These are phyloP conservation scores for Eurotiales sp. DNA, from an alignment of 2,329 filamentous ascomycete genomes.

Conservation along the genomic window DNA sequence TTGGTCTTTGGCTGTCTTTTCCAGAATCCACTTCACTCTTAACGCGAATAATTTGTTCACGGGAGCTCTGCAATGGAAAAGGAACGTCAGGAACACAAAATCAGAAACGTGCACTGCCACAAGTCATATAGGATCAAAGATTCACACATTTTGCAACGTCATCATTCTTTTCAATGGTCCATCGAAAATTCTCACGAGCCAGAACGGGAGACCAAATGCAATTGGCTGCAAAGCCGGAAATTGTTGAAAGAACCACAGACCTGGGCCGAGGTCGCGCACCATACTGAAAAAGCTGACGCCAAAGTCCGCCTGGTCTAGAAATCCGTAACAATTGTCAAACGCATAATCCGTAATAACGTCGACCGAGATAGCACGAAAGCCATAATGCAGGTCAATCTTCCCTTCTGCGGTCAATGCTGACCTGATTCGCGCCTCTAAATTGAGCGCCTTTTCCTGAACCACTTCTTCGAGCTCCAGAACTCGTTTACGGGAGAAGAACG, in stretches of 20 bases:
- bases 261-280: constrained; percentile 19
- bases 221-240: constrained; percentile 19
- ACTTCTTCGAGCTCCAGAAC: constrained; percentile 24
- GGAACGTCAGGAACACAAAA: background rate
- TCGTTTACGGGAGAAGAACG: constrained; percentile 27
- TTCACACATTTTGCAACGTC: constrained; percentile 17
- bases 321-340: constrained; percentile 21
- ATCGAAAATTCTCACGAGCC: constrained; percentile 17
- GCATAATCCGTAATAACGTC: constrained; percentile 30
- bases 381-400: constrained; percentile 21
- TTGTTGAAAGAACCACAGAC: constrained; percentile 23
- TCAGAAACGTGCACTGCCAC: no score
- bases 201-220: constrained; percentile 18
- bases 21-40: constrained; percentile 18
- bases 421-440: constrained; percentile 21
- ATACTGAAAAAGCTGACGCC: constrained; percentile 20
- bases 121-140: background rate
- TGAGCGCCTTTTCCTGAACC: constrained; percentile 22
- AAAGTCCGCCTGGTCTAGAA: constrained; percentile 20
- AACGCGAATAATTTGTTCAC: constrained; percentile 17
- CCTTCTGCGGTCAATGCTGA: constrained; percentile 17
- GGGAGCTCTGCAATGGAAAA: constrained; percentile 12
- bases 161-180: constrained; percentile 17
- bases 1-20: constrained; percentile 8
- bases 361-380: constrained; percentile 24